These are phyloP conservation scores for Fragosphaeria purpurea DNA, from an alignment of 2,329 filamentous ascomycete genomes.

Conservation along the genomic window DNA sequence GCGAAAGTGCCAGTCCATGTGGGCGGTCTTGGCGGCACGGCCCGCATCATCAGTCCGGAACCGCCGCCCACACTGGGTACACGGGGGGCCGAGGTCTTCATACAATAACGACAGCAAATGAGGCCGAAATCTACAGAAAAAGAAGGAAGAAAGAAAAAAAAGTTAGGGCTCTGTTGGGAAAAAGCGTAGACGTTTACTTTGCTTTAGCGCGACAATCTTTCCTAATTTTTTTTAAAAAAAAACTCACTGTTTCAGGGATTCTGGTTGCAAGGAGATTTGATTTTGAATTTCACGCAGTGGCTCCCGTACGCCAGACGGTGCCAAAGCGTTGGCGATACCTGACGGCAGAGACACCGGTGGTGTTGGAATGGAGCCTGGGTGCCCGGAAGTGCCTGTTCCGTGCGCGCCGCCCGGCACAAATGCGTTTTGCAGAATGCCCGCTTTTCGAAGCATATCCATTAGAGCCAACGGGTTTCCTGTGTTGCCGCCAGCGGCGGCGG, in stretches of 20 bases:
- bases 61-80: constrained; percentile 81
- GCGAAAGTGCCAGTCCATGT: constrained; percentile 98
- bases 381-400: too few species aligned
- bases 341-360: too few species aligned
- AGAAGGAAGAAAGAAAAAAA: background rate
- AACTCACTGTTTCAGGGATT: constrained; percentile 64
- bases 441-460: constrained; percentile 56
- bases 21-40: constrained; percentile 74
- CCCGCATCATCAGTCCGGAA: constrained; percentile 72
- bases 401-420: constrained; percentile 13
- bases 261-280: constrained; percentile 51
- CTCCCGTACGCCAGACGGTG: background rate
- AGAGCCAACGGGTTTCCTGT: constrained; percentile 41
- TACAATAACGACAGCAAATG: constrained; percentile 54
- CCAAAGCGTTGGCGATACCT: too few species aligned
- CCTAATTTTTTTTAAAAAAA: background rate
- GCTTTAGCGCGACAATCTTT: too few species aligned
- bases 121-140: constrained; percentile 52
- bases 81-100: constrained; percentile 74
- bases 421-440: constrained; percentile 47
- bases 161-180: too few species aligned
- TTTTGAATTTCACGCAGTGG: constrained; percentile 22
- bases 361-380: too few species aligned
- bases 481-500: constrained; percentile 10
- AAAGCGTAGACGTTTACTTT: too few species aligned